Conservation (phyloP, 176 grass and related monocot species). For the Sorghum bicolor region Sorghum_bicolor_NCBIv3 NC_012872.2:44644501-44645000, state of each 20-base stretch:
- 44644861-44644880: slow-evolving; percentile 93
- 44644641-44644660: slow-evolving; percentile 89
- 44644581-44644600: slow-evolving; percentile 27
- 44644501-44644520: slow-evolving; percentile 47
- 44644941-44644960: slow-evolving; percentile 97
- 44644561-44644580: slow-evolving; percentile 36
- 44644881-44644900: slow-evolving; percentile 90
- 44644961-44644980: slow-evolving; percentile 88
- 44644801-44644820: slow-evolving; percentile 79
- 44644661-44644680: slow-evolving; percentile 89
- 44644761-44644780: slow-evolving; percentile 68
- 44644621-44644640: slow-evolving; percentile 78
- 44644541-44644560: slow-evolving; percentile 38
- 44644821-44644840: slow-evolving; percentile 90
- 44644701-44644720: slow-evolving; percentile 76
- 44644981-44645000: slow-evolving; percentile 99
- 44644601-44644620: slow-evolving; percentile 76
- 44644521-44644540: slow-evolving; percentile 6
- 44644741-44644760: slow-evolving; percentile 73
- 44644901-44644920: slow-evolving; percentile 96
- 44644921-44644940: slow-evolving; percentile 87
- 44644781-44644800: slow-evolving; percentile 74
- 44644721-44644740: slow-evolving; percentile 96
- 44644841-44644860: slow-evolving; percentile 99
- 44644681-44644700: slow-evolving; percentile 63